Base-by-base conservation (phyloP, 331 rosid species). In the Acacia pycnantha region DNA sequence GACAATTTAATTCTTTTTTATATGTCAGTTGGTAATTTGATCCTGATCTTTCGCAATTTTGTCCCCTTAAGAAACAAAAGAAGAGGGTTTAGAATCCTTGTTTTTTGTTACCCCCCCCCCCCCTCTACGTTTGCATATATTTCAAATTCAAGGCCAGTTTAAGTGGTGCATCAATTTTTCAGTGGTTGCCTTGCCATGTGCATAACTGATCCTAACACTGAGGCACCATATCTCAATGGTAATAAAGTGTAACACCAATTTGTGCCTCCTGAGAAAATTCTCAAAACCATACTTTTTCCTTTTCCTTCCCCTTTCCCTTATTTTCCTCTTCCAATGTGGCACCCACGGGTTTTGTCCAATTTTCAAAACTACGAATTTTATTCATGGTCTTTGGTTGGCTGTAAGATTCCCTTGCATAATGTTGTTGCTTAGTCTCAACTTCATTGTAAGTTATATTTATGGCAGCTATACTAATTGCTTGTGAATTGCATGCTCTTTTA, bases 251-350 rank as follows among this genome's bases (percentile, higher is more conserved):
- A 37, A 37, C 46, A 69, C 15, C 40, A 19, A 19, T 40, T 18
- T 40, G 74, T 69, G 50, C 74, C 74, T 69, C 48, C 15, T 67
- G n/a, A 67, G 72, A 67, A 67, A 37, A 35, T 40, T 37, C 51
- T 41, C 73, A 48, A 48, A 48, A 11, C 53, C 53, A 48, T 48
- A 48, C 9, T 5, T 43, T 40, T 19, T 53, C 24, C n/a, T 53
- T 53, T 70, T 13, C 27, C 4, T 43, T 43, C 16, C 2, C 18
- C 59, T 53, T 70, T 43, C 16, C 4, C 51, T 15, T 29, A 43
- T 27, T 67, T 24, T 51, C 2, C n/a, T 37, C 19, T 54, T 77
- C 65, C 64, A 41, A 24, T 19, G 15, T 66, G 77, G 51, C 27
- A 26, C 33, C 37, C 2, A 4, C 0, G 6, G 37, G 67, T 26